Evolutionary conservation across 176 grass and related monocot species (phyloP), one percentile per base, ranked within the genome.

Genomic region (Carex myosuroides): DNA sequence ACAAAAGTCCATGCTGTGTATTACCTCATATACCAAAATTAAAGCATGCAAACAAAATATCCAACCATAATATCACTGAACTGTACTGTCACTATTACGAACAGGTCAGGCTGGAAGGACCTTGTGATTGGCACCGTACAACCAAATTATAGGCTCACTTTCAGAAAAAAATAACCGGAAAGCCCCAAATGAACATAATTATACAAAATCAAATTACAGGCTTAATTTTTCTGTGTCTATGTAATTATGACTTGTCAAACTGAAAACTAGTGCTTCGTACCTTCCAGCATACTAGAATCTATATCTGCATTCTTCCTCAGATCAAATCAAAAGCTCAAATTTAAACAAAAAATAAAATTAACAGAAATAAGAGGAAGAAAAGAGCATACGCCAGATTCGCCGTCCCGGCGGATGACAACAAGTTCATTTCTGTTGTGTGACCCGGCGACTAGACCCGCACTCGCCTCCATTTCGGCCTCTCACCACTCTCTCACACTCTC

Each of bases 401-500:
- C 94, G 11, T 97, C 94, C 39, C 90, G 88, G 75, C 92, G 92
- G 87, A 97, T 95, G 75, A 95, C 96, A 68, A 95, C 96, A 57
- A 98, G 93, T 89, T 93, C 91, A 85, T 98, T 95, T 39, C 92
- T 87, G 89, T 95, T 98, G 81, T 95, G 93, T 26, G 93, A 98
- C 70, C 93, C 96, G 8, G 93, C 92, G 18, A 98, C 91, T 32
- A 98, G 85, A 8, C 92, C 96, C 18, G 91, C 96, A 85, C 86
- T 86, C 33, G 93, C 95, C 95, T 98, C 95, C 95, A 98, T 98
- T 85, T 24, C 83, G 16, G 16, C 80, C 41, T 56, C 79, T 72
- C 17, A 13, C 16, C 2, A 1, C 33, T 44, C 29, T 4, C 63
- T 81, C 59, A 35, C 33, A 35, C 33, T 1, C 80, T 50, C 8